phyloP scores from a whole-genome alignment of 768 basidiomycete species.

The Dioszegia crocea region DNA sequence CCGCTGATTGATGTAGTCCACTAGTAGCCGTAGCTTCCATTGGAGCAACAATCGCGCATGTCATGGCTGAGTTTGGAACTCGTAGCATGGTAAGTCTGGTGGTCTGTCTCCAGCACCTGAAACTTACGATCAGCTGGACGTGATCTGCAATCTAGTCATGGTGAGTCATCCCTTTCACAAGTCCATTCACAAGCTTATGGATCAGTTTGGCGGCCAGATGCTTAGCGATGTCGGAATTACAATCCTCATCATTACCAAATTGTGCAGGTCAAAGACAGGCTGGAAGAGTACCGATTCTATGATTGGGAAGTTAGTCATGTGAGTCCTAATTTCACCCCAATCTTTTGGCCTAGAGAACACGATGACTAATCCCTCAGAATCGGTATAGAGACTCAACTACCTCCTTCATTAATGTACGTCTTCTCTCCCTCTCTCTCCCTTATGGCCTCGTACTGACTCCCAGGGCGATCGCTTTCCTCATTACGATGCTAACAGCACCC shows the following conservation, averaged over 20 bases:
- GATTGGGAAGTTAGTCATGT: slow-evolving; percentile 3
- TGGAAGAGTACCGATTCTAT: slow-evolving; percentile 9
- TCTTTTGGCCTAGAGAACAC: too few species aligned
- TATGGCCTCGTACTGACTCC: too few species aligned
- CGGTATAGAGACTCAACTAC: not conserved
- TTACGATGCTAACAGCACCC: too few species aligned
- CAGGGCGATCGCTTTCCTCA: too few species aligned
- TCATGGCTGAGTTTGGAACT: not conserved
- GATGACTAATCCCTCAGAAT: not conserved
- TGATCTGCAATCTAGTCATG: not conserved
- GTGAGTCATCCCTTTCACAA: not conserved
- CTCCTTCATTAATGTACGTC: slow-evolving; percentile 2
- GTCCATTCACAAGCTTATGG: not conserved
- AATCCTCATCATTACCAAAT: not conserved
- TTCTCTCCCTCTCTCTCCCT: not conserved
- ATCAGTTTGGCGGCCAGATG: not conserved
- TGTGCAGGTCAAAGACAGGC: not conserved
- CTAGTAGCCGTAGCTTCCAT: not conserved
- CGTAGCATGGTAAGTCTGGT: not conserved
- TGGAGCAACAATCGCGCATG: not conserved
- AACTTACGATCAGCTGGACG: not conserved
- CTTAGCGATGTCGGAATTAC: not conserved
- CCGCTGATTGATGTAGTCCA: not conserved
- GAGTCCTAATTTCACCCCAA: not conserved
- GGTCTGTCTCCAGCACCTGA: too few species aligned